These are phyloP conservation scores for Trichosporon sp. DNA, from an alignment of 1,284 basidiomycete species.

Conservation along the genomic window DNA sequence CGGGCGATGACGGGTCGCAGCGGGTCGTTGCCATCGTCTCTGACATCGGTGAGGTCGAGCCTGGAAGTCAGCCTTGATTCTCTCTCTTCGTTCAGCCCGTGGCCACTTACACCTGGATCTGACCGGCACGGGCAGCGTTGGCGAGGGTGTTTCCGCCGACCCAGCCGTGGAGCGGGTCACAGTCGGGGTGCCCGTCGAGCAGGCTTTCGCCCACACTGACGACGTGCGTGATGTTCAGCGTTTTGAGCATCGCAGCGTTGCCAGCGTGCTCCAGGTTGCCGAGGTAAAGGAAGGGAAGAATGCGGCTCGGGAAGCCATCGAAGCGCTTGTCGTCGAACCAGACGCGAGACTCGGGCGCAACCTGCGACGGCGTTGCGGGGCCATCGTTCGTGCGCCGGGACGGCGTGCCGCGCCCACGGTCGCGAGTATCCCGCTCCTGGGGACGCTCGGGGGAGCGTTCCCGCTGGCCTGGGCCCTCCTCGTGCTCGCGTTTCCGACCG, in stretches of 20 bases:
- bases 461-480: constrained; percentile 6
- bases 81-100: too few species aligned
- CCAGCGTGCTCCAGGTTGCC: constrained; percentile 93
- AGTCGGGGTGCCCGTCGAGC: constrained; percentile 28
- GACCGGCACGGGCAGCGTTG: constrained; percentile 35
- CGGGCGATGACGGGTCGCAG: constrained; percentile 80
- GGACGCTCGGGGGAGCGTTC: background rate
- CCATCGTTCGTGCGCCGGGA: constrained; percentile 1
- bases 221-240: constrained; percentile 94
- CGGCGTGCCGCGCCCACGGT: background rate
- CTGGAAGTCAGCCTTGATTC: constrained; percentile 25
- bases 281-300: constrained; percentile 89
- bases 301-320: constrained; percentile 92
- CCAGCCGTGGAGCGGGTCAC: constrained; percentile 31
- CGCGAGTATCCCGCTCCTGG: background rate
- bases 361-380: constrained; percentile 15
- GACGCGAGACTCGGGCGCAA: constrained; percentile 53
- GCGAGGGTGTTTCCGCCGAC: constrained; percentile 37
- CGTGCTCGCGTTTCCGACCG: background rate
- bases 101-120: constrained; percentile 41
- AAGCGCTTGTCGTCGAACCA: constrained; percentile 93
- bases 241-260: constrained; percentile 91
- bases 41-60: constrained; percentile 43
- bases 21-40: constrained; percentile 94
- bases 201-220: constrained; percentile 84